These are phyloP conservation scores for Solanum aculeatissimum DNA, from an alignment of 305 asterid species.

Conservation along the genomic window DNA sequence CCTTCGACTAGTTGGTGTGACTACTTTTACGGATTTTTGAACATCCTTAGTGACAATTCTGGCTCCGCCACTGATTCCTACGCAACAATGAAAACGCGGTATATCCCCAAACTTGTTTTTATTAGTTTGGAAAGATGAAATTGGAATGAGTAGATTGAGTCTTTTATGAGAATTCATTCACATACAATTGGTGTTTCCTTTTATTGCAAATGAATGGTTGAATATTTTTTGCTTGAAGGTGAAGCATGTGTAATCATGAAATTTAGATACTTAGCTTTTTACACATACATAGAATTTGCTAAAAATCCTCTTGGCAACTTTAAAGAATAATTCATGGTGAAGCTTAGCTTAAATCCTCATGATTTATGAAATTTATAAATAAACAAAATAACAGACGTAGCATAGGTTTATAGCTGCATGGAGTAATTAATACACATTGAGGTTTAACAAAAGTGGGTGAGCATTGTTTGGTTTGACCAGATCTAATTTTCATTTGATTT, in stretches of 20 bases:
- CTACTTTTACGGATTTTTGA: too few species aligned
- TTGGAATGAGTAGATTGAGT: neutral
- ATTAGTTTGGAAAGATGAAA: neutral
- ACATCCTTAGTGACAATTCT: too few species aligned
- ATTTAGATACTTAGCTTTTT: neutral
- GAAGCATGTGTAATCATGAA: slow-evolving; percentile 2
- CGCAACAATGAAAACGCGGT: neutral
- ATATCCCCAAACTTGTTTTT: neutral
- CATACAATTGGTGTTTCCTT: neutral
- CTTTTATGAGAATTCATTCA: neutral
- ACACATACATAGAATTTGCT: neutral
- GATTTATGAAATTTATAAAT: neutral
- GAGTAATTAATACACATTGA: neutral
- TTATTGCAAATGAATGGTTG: neutral
- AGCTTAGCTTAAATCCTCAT: neutral
- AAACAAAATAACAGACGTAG: neutral
- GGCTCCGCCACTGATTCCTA: too few species aligned
- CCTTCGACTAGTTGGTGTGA: too few species aligned
- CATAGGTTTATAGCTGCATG: neutral
- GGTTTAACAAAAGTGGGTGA: neutral
- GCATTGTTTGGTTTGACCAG: neutral
- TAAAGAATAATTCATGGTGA: neutral
- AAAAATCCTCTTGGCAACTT: neutral
- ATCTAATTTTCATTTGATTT: neutral
- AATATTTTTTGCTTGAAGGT: slow-evolving; percentile 13